Base-by-base conservation (phyloP, 2,329 filamentous ascomycete species). In the Coniochaeta hoffmannii region DNA sequence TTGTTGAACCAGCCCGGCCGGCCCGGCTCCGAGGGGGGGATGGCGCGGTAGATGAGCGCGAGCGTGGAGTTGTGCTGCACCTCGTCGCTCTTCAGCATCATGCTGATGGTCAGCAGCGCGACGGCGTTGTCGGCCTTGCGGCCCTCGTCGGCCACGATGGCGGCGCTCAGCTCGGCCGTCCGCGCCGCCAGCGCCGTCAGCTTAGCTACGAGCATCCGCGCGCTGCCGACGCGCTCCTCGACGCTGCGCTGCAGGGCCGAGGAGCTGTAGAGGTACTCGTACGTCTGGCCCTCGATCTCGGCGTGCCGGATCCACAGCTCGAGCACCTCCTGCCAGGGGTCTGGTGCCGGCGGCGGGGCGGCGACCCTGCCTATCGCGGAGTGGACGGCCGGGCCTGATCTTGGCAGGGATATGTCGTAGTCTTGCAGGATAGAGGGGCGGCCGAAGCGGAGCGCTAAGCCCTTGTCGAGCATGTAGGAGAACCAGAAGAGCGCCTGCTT, bases 371-470 rank as follows among this genome's bases (percentile, higher is more conserved):
- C 66, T 50, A 68, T 65, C 6, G 61, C 68, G 31, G 32, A 17
- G 49, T 3, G 9, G 9, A 15, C 22, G 30, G 2, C 14, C 5
- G 49, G 28, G 15, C 32, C 28, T 4, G 49, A 31, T 46, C 70
- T 63, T 2, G 72, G 69, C 9, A 79, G 64, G 0, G 74, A 75
- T 53, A 82, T 78, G 56, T 83, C 80, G 59, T 76, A 81, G 60
- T 81, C 81, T 50, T 80, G 79, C 32, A 87, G 78, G 7, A 76
- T 71, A 0, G 81, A 76, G 0, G 81, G 74, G 14, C 83, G 77
- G 0, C 85, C 85, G 1, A 87, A 70, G 2, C 82, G 74, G 38
- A 88, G 70, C 0, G 80, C 77, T 11, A 87, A 69, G 1, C 75
- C 75, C 57, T 80, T 83, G 60, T 87, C 80, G 12, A 85, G 69